Evolutionary conservation across 169 alveolate species (phyloP).

Genomic region (Plasmodium sp.): DNA sequence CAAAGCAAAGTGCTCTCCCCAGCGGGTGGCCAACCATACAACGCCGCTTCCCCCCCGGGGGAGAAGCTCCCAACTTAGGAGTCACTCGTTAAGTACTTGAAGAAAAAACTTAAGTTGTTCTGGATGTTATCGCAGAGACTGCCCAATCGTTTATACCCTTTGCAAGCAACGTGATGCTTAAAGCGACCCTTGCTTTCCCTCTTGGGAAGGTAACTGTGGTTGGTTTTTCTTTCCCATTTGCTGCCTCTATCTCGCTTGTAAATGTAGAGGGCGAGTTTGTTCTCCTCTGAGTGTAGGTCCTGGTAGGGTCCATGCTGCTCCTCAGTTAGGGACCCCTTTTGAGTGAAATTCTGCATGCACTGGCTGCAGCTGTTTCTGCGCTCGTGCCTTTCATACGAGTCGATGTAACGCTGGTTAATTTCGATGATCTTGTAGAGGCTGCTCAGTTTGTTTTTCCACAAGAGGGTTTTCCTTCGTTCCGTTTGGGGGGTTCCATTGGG

Average conservation of each 20-base stretch:
- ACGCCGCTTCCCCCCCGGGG: background rate
- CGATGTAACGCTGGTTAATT: constrained; percentile 17
- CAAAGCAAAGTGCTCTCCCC: background rate
- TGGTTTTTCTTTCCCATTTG: constrained; percentile 20
- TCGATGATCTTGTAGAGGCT: constrained; percentile 53
- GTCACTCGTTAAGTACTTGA: constrained; percentile 29
- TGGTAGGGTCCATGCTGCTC: background rate
- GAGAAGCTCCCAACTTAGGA: background rate
- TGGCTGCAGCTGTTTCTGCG: background rate
- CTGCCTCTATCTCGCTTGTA: constrained; percentile 18
- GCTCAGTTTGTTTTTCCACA: constrained; percentile 42
- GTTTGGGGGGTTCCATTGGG: background rate
- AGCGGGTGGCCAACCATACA: background rate
- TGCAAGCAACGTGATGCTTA: background rate
- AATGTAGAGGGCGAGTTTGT: constrained; percentile 60
- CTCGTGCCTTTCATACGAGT: background rate
- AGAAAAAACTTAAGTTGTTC: constrained; percentile 9
- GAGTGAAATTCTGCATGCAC: background rate
- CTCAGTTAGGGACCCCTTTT: background rate
- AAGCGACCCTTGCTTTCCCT: background rate
- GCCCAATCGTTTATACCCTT: constrained; percentile 3
- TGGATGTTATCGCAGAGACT: constrained; percentile 32
- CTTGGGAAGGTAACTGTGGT: constrained; percentile 16
- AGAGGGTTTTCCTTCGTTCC: background rate
- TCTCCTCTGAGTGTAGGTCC: background rate